These are phyloP conservation scores for Neurospora sp. DNA, from an alignment of 495 filamentous ascomycete species.

Conservation along the genomic window DNA sequence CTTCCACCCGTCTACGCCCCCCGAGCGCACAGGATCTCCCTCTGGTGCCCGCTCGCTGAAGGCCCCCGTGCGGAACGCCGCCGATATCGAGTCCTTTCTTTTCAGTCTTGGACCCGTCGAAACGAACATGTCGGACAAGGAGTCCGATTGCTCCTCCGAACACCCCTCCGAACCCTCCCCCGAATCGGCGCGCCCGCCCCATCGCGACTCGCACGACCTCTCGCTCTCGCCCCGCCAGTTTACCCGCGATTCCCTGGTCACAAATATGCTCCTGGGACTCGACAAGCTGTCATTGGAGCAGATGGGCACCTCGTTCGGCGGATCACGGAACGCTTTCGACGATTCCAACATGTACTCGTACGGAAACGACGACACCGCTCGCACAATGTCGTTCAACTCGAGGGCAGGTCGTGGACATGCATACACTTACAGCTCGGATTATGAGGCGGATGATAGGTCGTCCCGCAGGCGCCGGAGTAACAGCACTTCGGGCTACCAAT, in stretches of 20 bases:
- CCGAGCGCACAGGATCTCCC: background rate
- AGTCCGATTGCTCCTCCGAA: conserved; percentile 11
- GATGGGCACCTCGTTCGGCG: conserved; percentile 19
- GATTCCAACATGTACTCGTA: conserved; percentile 18
- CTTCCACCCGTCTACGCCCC: background rate
- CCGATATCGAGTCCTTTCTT: conserved; percentile 26
- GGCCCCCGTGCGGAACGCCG: conserved; percentile 13
- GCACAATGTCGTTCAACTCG: conserved; percentile 25
- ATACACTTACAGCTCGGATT: conserved; percentile 64
- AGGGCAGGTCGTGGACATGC: conserved; percentile 48
- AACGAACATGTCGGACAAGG: conserved; percentile 18
- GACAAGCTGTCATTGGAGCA: conserved; percentile 61
- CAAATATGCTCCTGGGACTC: conserved; percentile 85
- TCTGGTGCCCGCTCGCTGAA: conserved; percentile 16
- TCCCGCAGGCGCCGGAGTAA: conserved; percentile 65
- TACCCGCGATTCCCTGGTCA: conserved; percentile 76
- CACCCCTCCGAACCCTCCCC: conserved; percentile 1
- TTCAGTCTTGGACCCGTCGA: conserved; percentile 23
- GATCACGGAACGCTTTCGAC: conserved; percentile 15
- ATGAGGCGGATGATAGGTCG: conserved; percentile 53
- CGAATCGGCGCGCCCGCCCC: conserved; percentile 20
- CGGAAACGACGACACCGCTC: conserved; percentile 21
- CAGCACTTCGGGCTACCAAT: conserved; percentile 66
- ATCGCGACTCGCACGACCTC: conserved; percentile 78
- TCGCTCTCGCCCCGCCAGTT: conserved; percentile 65